Evolutionary conservation across 2,329 filamentous ascomycete species (phyloP), one percentile per base, ranked within the genome.

Genomic region (Zymoseptoria tritici): DNA sequence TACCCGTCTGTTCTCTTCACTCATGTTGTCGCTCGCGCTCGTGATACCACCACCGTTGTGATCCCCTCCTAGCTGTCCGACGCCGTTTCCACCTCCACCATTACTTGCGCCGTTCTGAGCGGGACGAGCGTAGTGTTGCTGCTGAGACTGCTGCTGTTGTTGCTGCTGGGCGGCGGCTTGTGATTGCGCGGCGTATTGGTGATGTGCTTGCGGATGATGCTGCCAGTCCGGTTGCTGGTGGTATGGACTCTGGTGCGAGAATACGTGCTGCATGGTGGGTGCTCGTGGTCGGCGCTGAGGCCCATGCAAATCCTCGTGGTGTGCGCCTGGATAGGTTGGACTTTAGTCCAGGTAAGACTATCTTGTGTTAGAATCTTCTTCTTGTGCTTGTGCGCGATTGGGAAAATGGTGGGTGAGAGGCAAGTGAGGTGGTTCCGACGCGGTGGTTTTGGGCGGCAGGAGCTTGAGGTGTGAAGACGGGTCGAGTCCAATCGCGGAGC

Each of bases 1-100:
- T n/a, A 95, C 94, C 66, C 92, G 85, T 67, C 91, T 84, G 75
- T 96, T 96, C 73, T 97, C 93, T 73, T 97, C 93, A 57, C 66
- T 79, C 73, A 70, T 76, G 72, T 62, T 64, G 54, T 68, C 68
- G 52, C 66, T 66, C 29, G 64, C 60, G 13, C 68, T 68, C 49
- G 67, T 67, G 56, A 72, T 74, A 52, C 72, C 72, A 24, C 72
- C 68, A 49, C 62, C 59, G 49, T 57, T 60, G 58, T 69, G 65
- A 4, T 67, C 63, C 26, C 62, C 63, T 19, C 59, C 61, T 19
- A 55, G 55, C 50, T 55, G 56, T 74, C 74, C 49, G 70, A 49
- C 66, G 70, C 52, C 71, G 71, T 60, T 72, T 68, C 56, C 71
- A 68, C 58, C 74, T 68, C 56, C 71, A 69, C 58, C 74, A 71